phyloP scores from a whole-genome alignment of 2,329 filamentous ascomycete species.

The Dryadomyces quercivorus region DNA sequence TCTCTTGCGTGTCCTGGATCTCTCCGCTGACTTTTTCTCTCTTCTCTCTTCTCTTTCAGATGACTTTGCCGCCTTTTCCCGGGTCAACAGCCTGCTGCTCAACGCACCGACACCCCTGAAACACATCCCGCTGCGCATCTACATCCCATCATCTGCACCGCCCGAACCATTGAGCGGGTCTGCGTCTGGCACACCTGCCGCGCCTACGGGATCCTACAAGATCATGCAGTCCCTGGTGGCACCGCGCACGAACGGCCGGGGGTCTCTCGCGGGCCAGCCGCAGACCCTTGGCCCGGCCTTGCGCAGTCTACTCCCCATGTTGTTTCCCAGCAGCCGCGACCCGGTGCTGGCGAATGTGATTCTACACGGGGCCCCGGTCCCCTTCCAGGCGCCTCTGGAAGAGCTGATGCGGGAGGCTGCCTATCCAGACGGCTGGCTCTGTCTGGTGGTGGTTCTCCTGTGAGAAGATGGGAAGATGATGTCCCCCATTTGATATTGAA shows the following conservation, averaged over 20 bases:
- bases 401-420: conserved; percentile 73
- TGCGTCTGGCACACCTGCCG: conserved; percentile 13
- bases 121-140: conserved; percentile 79
- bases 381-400: conserved; percentile 66
- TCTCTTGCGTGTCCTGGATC: background rate
- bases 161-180: conserved; percentile 14
- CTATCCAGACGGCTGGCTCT: conserved; percentile 88
- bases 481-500: background rate
- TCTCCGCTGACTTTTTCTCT: background rate
- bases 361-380: conserved; percentile 73
- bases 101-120: conserved; percentile 62
- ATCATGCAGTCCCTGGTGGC: conserved; percentile 67
- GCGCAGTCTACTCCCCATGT: conserved; percentile 58
- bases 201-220: conserved; percentile 40
- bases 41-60: conserved; percentile 30
- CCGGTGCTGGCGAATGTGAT: conserved; percentile 74
- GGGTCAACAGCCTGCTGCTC: conserved; percentile 65
- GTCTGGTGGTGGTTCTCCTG: conserved; percentile 66
- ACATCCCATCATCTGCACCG: conserved; percentile 58
- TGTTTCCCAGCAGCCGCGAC: conserved; percentile 81
- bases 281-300: conserved; percentile 62
- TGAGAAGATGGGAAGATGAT: background rate
- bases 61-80: conserved; percentile 59
- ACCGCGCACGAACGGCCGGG: conserved; percentile 26
- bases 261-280: conserved; percentile 18